Evolutionary conservation across 2,329 filamentous ascomycete species (phyloP).

Genomic region (Alternaria triticina): DNA sequence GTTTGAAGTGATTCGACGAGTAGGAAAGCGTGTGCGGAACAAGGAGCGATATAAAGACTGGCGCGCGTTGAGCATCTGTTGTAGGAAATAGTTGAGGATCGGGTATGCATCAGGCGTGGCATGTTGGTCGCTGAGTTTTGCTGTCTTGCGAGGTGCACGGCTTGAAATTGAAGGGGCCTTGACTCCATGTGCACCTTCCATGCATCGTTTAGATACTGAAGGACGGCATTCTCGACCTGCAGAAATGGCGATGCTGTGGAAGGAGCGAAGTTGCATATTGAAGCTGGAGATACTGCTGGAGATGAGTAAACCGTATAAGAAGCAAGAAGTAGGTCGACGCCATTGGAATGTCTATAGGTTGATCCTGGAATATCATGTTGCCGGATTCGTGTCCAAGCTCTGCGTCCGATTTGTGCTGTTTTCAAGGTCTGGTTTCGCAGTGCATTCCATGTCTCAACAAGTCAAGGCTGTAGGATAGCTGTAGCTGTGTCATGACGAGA

Average conservation of each 20-base stretch:
- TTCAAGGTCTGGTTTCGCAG: not conserved
- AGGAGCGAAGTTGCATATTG: not conserved
- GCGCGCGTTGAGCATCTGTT: not conserved
- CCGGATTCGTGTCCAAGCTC: not conserved
- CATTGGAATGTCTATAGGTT: too few relatives aligned
- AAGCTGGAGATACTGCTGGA: not conserved
- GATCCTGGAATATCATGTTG: not conserved
- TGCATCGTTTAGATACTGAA: not conserved
- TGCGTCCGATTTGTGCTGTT: not conserved
- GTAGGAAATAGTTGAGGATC: not conserved
- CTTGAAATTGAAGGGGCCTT: not conserved
- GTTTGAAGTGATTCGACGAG: not conserved
- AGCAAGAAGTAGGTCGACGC: too few relatives aligned
- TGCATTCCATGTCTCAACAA: not conserved
- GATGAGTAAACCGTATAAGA: too few relatives aligned
- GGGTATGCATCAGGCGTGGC: not conserved
- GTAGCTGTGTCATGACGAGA: accelerated
- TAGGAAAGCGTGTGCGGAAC: not conserved
- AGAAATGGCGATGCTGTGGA: not conserved
- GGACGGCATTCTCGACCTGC: not conserved
- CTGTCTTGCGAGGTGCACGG: not conserved
- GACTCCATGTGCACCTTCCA: not conserved
- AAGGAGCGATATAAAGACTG: not conserved
- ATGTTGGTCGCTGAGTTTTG: not conserved
- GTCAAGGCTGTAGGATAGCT: not conserved